Base-by-base conservation (phyloP, 2,329 filamentous ascomycete species). In the Mariannaea sp. region DNA sequence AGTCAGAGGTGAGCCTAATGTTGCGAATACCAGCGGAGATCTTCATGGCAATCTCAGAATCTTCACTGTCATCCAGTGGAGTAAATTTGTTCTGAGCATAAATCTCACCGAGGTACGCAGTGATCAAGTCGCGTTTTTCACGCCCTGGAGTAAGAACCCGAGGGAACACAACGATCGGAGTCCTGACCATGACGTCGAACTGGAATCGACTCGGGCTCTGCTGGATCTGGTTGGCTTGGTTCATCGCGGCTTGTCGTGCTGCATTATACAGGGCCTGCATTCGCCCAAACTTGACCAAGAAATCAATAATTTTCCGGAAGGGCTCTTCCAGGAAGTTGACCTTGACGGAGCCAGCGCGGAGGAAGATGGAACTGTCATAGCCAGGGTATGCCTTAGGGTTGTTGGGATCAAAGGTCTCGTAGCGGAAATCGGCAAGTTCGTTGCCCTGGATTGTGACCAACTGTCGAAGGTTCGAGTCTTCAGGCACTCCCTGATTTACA, bases 241-340 rank as follows among this genome's bases (percentile, higher is more conserved):
- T 93, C 32, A 94, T 90, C 3, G 95, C 94, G 32, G 93, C 95
- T 72, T 96, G 91, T 27, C 95, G 85, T 10, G 95, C 94, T 35
- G 94, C 93, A 68, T 99, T 99, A 78, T 96, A 99, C 47, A 99
- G 89, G 17, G 94, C 93, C 73, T 99, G 94, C 94, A 99, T 99
- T 74, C 96, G 96, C 56, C 95, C 94, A 70, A 99, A 99, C 67
- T 99, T 99, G 70, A 99, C 92, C 36, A 96, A 79, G 72, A 99
- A 99, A 62, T 95, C 90, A 72, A 99, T 90, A 59, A 99, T 97
- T 74, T 97, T 97, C 46, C 94, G 86, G 78, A 97, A 97, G 0
- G 94, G 94, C 71, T 99, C 95, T 57, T 97, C 93, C 4, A 97
- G 76, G 70, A 99, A 99, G 70, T 97, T 97, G 69, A 99, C 80